A percentile compares a stretch with the other conserved stretches of the same genome.
Evolutionary conservation across 345 rosid species (phyloP).

Genomic region (Erodium maritimum): DNA sequence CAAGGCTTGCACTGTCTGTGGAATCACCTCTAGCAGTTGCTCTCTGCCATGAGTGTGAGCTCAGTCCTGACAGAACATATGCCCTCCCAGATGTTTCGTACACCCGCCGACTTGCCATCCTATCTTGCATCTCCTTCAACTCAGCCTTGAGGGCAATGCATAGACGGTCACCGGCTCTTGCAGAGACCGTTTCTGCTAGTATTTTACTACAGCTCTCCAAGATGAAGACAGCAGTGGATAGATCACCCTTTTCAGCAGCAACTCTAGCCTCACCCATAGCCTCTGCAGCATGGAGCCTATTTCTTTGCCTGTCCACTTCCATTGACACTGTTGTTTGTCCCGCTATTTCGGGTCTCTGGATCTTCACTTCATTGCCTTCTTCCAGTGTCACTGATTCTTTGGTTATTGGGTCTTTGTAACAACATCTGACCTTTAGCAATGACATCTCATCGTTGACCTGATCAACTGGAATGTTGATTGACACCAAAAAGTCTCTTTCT

Average conservation of each 20-base stretch:
- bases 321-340: constrained; percentile 41
- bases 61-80: constrained; percentile 72
- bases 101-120: constrained; percentile 72
- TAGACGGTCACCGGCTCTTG: constrained; percentile 48
- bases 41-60: constrained; percentile 99
- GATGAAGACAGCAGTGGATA: constrained; percentile 54
- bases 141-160: constrained; percentile 66
- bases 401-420: constrained; percentile 54
- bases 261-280: constrained; percentile 76
- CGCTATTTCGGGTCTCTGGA: constrained; percentile 37
- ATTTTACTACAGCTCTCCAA: constrained; percentile 50
- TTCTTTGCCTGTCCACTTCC: constrained; percentile 85
- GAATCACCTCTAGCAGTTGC: constrained; percentile 94
- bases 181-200: constrained; percentile 47
- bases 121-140: constrained; percentile 84
- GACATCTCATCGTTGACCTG: constrained; percentile 36
- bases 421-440: constrained; percentile 53
- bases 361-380: constrained; percentile 39
- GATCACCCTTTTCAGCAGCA: constrained; percentile 66
- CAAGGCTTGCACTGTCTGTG: constrained; percentile 48
- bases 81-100: constrained; percentile 29
- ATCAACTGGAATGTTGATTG: constrained; percentile 49
- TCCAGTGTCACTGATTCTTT: constrained; percentile 36
- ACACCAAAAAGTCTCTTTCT: constrained; percentile 82
- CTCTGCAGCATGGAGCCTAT: constrained; percentile 81